Percentiles rank a stretch among this genome's conserved stretches.
phyloP scores from a whole-genome alignment of 306 rosid genomes.

The Morella rubra region DNA sequence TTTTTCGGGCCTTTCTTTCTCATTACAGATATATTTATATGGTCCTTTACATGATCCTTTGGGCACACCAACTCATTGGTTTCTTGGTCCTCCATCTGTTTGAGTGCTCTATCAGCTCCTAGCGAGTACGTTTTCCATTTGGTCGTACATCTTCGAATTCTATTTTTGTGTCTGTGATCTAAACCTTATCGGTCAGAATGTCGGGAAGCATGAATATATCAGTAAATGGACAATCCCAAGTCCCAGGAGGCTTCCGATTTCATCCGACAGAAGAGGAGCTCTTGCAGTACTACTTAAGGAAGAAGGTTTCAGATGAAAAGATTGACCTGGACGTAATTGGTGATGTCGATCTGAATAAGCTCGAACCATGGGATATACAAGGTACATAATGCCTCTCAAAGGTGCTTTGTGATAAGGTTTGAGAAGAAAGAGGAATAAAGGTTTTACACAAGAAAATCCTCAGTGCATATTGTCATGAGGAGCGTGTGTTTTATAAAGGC shows the following conservation, averaged over 20 bases:
- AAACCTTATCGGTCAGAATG: constrained; percentile 34
- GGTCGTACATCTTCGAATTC: constrained; percentile 23
- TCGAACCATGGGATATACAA: constrained; percentile 98
- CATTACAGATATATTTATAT: constrained; percentile 46
- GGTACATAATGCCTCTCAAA: constrained; percentile 32
- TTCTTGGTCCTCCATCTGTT: constrained; percentile 11
- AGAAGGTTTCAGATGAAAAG: constrained; percentile 71
- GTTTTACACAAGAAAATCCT: too few species aligned
- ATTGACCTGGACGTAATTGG: constrained; percentile 87
- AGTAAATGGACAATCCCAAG: constrained; percentile 88
- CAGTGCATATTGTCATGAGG: too few species aligned
- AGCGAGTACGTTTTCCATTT: neutral
- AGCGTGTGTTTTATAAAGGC: too few species aligned
- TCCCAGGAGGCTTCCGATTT: constrained; percentile 88
- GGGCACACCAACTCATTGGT: constrained; percentile 38
- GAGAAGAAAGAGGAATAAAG: too few species aligned
- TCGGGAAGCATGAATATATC: constrained; percentile 74
- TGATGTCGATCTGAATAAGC: constrained; percentile 96
- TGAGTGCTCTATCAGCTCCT: neutral
- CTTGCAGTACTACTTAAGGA: constrained; percentile 75
- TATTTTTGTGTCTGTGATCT: constrained; percentile 30
- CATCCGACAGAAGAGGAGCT: constrained; percentile 92
- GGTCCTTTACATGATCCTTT: constrained; percentile 48
- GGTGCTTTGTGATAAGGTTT: too few species aligned
- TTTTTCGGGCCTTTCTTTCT: constrained; percentile 38